Evolutionary conservation across 1,284 basidiomycete genomes (phyloP).

Genomic region (Sutorius eximius): DNA sequence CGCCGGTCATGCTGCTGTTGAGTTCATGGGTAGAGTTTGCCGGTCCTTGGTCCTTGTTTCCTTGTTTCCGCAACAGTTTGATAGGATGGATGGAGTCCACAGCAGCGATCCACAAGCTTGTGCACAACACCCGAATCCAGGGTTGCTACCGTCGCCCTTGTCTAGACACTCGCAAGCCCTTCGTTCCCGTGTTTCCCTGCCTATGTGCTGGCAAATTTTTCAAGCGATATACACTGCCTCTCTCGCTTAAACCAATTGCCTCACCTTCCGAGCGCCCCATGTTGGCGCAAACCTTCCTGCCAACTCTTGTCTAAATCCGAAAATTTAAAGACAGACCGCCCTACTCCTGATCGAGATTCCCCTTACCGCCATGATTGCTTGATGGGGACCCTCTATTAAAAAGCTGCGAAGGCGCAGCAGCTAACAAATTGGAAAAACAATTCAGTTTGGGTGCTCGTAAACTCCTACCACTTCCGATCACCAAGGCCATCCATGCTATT

Average conservation of each 20-base stretch:
- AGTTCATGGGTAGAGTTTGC: neutral
- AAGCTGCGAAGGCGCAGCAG: slow-evolving; percentile 14
- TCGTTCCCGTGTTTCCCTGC: neutral
- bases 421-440: slow-evolving; percentile 8
- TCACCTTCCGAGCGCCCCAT: neutral
- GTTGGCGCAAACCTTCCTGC: neutral
- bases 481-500: neutral
- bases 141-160: neutral
- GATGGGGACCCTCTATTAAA: slow-evolving; percentile 17
- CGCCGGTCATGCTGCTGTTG: neutral
- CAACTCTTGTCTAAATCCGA: neutral
- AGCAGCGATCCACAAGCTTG: neutral
- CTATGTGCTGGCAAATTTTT: neutral
- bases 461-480: neutral
- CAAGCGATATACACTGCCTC: neutral
- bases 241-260: neutral
- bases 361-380: slow-evolving; percentile 6
- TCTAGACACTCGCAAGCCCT: neutral
- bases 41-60: neutral
- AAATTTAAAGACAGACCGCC: neutral
- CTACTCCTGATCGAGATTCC: slow-evolving; percentile 2
- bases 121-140: neutral
- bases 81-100: neutral
- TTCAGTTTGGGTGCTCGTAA: slow-evolving; percentile 8
- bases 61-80: neutral